These are phyloP conservation scores for Cryphonectria parasitica DNA, from an alignment of 2,329 filamentous ascomycete species.

Conservation along the genomic window DNA sequence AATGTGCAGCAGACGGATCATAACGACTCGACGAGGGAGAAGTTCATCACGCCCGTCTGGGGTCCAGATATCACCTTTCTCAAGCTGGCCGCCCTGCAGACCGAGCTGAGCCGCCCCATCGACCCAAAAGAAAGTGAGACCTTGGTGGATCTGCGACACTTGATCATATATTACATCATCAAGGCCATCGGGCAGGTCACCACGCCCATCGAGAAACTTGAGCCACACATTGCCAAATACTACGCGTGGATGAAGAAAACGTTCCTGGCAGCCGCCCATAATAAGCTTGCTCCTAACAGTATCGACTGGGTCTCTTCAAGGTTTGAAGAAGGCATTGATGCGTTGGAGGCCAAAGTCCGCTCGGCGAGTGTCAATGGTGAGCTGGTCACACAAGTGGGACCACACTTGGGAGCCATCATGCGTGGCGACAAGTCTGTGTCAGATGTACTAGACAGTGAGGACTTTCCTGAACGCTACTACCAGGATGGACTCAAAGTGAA, in stretches of 20 bases:
- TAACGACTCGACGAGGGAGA: neutral
- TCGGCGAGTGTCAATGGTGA: constrained; percentile 36
- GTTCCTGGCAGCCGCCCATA: constrained; percentile 7
- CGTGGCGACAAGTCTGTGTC: constrained; percentile 38
- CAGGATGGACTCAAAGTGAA: constrained; percentile 33
- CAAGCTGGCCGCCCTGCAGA: constrained; percentile 1
- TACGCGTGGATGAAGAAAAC: constrained; percentile 15
- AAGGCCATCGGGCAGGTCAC: neutral
- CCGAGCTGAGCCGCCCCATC: neutral
- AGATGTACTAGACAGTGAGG: constrained; percentile 39
- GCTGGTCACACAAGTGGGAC: constrained; percentile 36
- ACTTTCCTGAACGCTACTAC: constrained; percentile 42
- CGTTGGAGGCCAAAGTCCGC: constrained; percentile 24
- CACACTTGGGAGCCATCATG: constrained; percentile 39
- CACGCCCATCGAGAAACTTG: neutral
- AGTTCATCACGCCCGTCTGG: neutral
- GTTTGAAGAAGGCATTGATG: constrained; percentile 5
- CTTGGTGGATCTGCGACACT: constrained; percentile 13
- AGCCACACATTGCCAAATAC: constrained; percentile 6
- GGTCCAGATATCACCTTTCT: constrained; percentile 2
- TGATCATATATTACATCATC: constrained; percentile 24
- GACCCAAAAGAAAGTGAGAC: neutral
- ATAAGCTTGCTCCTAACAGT: constrained; percentile 1
- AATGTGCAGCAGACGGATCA: neutral
- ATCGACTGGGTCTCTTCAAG: constrained; percentile 14